Conservation (phyloP, 331 rosid genomes). For the Quercus tomentella region DNA sequence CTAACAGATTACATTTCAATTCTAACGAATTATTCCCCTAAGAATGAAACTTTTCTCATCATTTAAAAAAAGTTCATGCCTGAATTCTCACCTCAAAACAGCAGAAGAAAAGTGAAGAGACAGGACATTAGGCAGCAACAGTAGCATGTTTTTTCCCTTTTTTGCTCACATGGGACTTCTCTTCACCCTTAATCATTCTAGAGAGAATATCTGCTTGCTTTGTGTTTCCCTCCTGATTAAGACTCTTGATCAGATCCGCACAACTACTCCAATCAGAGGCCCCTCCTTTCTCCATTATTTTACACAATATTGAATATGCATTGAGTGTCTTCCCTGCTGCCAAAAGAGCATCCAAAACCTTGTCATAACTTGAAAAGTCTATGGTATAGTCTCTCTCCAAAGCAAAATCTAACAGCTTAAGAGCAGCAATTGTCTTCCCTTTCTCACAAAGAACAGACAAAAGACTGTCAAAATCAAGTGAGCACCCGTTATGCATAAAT, state of each 20-base stretch:
- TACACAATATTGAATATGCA: constrained; percentile 76
- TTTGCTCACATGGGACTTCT: constrained; percentile 15
- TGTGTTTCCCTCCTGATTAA: constrained; percentile 75
- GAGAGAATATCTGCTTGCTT: constrained; percentile 82
- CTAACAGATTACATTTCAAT: not conserved
- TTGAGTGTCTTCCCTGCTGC: constrained; percentile 75
- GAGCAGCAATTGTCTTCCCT: constrained; percentile 75
- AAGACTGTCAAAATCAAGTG: constrained; percentile 55
- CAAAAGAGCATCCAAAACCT: constrained; percentile 69
- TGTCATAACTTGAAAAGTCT: constrained; percentile 61
- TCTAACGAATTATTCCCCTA: not conserved
- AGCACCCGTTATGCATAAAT: constrained; percentile 45
- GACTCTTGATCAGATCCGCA: constrained; percentile 58
- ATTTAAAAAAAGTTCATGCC: not conserved
- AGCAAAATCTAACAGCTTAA: constrained; percentile 72
- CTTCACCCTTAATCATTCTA: constrained; percentile 56
- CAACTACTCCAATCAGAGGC: constrained; percentile 56
- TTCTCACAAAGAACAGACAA: constrained; percentile 64
- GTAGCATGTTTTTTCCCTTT: constrained; percentile 46
- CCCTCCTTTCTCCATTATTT: constrained; percentile 76
- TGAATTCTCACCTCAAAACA: constrained; percentile 29
- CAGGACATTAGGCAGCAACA: constrained; percentile 26
- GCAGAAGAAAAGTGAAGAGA: constrained; percentile 10
- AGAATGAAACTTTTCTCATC: not conserved
- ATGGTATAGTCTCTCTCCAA: constrained; percentile 58